A percentile compares a stretch with the other conserved stretches of the same genome.
These are phyloP conservation scores for Bocquillonia castaneifolia DNA, from an alignment of 441 rosid genomes.

Conservation along the genomic window DNA sequence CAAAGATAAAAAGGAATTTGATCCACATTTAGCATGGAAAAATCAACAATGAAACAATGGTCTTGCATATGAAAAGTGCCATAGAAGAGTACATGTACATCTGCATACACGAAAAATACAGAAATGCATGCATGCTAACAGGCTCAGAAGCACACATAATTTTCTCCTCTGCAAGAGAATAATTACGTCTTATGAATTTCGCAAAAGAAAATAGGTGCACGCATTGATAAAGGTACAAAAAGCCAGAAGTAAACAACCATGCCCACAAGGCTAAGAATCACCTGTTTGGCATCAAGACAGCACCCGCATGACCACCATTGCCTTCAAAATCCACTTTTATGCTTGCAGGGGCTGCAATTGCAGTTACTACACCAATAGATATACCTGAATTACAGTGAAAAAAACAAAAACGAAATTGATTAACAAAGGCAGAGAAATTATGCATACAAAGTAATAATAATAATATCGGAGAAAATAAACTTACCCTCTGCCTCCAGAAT, in stretches of 20 bases:
- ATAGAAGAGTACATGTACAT: neutral
- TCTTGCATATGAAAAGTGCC: neutral
- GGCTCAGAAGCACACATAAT: neutral
- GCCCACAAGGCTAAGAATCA: conserved; percentile 20
- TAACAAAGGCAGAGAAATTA: neutral
- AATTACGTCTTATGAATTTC: neutral
- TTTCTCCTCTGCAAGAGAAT: neutral
- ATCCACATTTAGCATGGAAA: neutral
- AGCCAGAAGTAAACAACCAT: conserved; percentile 8
- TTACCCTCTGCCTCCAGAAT: conserved; percentile 80
- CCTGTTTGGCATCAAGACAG: conserved; percentile 90
- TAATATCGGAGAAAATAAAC: conserved; percentile 2
- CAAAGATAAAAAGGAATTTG: neutral
- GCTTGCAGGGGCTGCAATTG: conserved; percentile 97
- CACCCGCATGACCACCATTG: conserved; percentile 94
- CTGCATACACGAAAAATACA: neutral
- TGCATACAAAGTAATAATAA: neutral
- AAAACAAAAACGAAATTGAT: too few relatives aligned
- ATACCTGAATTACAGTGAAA: conserved; percentile 41
- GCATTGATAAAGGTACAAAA: neutral
- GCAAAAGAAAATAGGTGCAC: conserved; percentile 3
- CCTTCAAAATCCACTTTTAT: conserved; percentile 88
- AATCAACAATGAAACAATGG: neutral
- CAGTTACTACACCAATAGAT: conserved; percentile 82
- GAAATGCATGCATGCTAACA: neutral